Evolutionary conservation across 495 filamentous ascomycete genomes (phyloP).

Genomic region (Bathelium albidoporum): DNA sequence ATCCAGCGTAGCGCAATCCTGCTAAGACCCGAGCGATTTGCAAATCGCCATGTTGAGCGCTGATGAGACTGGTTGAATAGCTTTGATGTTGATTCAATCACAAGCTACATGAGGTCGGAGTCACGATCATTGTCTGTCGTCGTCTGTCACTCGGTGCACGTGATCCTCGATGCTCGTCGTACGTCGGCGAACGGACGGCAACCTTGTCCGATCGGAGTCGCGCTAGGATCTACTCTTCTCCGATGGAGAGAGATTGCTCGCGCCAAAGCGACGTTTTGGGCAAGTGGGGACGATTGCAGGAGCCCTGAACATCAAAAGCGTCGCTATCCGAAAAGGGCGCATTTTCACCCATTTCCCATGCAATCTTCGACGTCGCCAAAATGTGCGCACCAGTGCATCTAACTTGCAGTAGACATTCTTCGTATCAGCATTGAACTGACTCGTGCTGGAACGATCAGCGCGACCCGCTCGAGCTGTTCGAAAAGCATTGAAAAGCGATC

Average conservation of each 20-base stretch:
- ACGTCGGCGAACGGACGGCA: too few species aligned
- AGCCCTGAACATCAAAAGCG: neutral
- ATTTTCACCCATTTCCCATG: neutral
- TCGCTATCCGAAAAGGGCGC: neutral
- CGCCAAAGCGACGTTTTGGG: neutral
- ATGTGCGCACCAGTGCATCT: neutral
- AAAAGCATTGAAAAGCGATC: neutral
- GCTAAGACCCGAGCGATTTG: neutral
- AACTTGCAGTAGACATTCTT: neutral
- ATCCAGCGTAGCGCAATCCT: neutral
- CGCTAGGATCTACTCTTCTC: slow-evolving; percentile 2
- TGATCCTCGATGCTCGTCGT: too few species aligned
- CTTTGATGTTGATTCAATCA: neutral
- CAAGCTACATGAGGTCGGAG: too few species aligned
- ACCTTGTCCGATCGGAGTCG: too few species aligned
- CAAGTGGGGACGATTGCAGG: neutral
- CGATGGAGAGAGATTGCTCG: too few species aligned
- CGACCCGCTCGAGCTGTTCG: neutral
- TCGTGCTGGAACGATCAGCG: neutral
- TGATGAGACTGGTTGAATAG: neutral
- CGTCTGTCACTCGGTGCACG: too few species aligned
- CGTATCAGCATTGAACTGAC: neutral
- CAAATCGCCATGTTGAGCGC: too few species aligned
- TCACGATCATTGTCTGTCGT: too few species aligned
- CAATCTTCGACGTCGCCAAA: neutral